Percentiles rank a stretch among this genome's conserved stretches.
These are phyloP conservation scores for Syzygium aromaticum DNA, from an alignment of 345 rosid genomes.

Conservation along the genomic window DNA sequence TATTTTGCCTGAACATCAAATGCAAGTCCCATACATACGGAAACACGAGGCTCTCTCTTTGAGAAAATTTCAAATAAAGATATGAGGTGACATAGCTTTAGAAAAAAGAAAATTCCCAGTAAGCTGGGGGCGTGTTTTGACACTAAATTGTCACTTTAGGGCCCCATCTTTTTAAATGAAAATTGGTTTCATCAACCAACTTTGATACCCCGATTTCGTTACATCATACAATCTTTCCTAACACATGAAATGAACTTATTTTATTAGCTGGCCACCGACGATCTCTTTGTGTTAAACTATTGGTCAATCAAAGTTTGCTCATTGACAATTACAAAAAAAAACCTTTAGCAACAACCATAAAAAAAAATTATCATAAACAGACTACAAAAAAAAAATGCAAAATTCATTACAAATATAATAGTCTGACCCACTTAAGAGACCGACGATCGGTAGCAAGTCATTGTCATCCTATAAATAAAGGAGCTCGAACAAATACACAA, in stretches of 20 bases:
- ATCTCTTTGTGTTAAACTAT: background rate
- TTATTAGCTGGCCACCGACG: background rate
- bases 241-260: background rate
- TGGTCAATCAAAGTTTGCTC: background rate
- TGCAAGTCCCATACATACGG: background rate
- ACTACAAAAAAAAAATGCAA: background rate
- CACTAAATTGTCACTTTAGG: background rate
- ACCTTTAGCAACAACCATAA: background rate
- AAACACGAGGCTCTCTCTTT: background rate
- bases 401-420: background rate
- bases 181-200: background rate
- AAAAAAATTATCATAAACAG: background rate
- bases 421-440: background rate
- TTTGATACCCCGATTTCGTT: background rate
- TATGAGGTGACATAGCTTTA: background rate
- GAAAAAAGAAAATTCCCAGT: background rate
- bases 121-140: background rate
- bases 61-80: background rate
- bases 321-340: background rate
- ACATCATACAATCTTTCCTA: background rate
- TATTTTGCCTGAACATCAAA: slow-evolving; percentile 4
- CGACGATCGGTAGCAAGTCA: background rate
- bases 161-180: background rate
- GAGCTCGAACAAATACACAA: background rate
- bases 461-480: background rate